Evolutionary conservation across 1,284 basidiomycete species (phyloP).

Genomic region (Sporisorium graminicola): DNA sequence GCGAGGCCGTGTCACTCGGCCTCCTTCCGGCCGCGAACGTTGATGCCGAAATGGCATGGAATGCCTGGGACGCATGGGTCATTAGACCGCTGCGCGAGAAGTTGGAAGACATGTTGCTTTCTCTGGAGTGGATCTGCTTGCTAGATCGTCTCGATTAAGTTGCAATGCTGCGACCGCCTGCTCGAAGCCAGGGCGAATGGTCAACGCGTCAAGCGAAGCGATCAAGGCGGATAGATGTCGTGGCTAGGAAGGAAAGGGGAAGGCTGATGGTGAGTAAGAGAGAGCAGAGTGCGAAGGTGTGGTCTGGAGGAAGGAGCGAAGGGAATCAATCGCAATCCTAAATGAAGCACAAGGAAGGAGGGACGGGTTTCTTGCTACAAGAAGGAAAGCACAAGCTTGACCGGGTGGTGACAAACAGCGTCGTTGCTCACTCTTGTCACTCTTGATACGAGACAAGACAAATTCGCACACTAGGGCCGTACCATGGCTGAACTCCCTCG

Average conservation of each 20-base stretch:
- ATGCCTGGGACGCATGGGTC: slow-evolving; percentile 30
- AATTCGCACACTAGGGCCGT: too few species aligned
- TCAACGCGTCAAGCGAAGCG: not conserved
- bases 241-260: not conserved
- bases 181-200: not conserved
- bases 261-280: not conserved
- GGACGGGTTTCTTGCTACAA: not conserved
- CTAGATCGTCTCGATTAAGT: not conserved
- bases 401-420: not conserved
- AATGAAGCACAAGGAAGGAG: not conserved
- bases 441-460: not conserved
- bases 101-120: slow-evolving; percentile 23
- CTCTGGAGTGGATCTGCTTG: not conserved
- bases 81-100: slow-evolving; percentile 36
- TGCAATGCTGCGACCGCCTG: not conserved
- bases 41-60: slow-evolving; percentile 23
- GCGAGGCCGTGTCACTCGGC: slow-evolving; percentile 18
- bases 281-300: not conserved
- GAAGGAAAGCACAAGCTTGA: not conserved
- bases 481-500: not conserved
- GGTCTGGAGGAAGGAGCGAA: not conserved
- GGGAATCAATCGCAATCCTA: not conserved
- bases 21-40: slow-evolving; percentile 20
- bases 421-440: not conserved
- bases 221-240: not conserved